Evolutionary conservation across 495 filamentous ascomycete genomes (phyloP).

Genomic region (Parathielavia hyrcaniae): DNA sequence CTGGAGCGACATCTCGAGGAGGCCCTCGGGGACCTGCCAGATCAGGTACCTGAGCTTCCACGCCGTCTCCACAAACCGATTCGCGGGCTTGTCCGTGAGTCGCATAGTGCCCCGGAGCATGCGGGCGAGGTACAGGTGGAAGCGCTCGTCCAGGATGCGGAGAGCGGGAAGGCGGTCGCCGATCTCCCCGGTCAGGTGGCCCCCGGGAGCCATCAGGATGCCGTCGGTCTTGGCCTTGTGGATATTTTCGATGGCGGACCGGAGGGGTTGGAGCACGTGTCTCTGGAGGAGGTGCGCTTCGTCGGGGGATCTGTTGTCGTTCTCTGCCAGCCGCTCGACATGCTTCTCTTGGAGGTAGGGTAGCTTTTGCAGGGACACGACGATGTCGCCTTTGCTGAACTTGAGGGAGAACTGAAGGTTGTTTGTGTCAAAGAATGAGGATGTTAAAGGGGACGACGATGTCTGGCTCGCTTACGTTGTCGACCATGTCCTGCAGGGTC

Average conservation of each 20-base stretch:
- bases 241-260: background rate
- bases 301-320: background rate
- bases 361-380: conserved; percentile 74
- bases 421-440: conserved; percentile 1
- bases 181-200: conserved; percentile 2
- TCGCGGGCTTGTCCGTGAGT: background rate
- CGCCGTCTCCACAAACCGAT: conserved; percentile 44
- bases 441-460: conserved; percentile 37
- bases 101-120: background rate
- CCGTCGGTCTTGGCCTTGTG: background rate
- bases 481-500: conserved; percentile 59
- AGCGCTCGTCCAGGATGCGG: conserved; percentile 1
- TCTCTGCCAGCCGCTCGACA: conserved; percentile 28
- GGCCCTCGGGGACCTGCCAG: conserved; percentile 33
- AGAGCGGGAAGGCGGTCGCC: background rate
- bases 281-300: conserved; percentile 7
- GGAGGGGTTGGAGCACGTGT: conserved; percentile 20
- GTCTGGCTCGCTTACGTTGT: conserved; percentile 45
- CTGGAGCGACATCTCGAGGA: background rate
- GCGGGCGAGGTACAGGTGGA: conserved; percentile 1
- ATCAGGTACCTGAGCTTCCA: conserved; percentile 60
- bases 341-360: conserved; percentile 73
- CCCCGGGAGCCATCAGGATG: background rate
- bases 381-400: conserved; percentile 86
- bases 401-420: conserved; percentile 60